Conservation (phyloP, 1,139 yeast genomes). For the Geotrichum citri-aurantii region DNA sequence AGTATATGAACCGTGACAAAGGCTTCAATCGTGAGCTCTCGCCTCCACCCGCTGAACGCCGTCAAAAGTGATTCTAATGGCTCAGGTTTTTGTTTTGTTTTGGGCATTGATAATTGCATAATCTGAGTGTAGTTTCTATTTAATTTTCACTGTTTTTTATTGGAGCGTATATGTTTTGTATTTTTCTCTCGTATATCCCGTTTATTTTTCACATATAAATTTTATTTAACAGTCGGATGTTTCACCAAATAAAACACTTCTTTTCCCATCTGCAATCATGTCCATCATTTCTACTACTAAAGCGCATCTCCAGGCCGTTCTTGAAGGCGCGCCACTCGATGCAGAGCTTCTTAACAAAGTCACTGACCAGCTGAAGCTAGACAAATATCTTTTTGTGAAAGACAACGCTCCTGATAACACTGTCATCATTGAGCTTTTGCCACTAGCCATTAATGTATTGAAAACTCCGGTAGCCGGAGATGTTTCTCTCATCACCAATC, state of each 20-base stretch:
- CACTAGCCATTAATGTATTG: conserved; percentile 21
- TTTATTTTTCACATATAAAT: neutral
- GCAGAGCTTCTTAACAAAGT: conserved; percentile 19
- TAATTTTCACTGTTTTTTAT: neutral
- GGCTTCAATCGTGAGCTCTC: conserved; percentile 60
- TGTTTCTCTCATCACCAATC: conserved; percentile 20
- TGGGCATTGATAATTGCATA: neutral
- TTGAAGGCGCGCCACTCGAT: conserved; percentile 15
- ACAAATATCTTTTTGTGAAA: conserved; percentile 19
- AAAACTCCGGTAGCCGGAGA: conserved; percentile 17
- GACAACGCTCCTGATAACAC: conserved; percentile 13
- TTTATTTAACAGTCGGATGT: neutral
- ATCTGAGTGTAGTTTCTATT: neutral
- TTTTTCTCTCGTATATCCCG: neutral
- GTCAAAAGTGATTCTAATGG: neutral
- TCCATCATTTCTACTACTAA: neutral
- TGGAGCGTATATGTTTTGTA: neutral
- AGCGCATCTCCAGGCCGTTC: conserved; percentile 10
- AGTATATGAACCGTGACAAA: conserved; percentile 59
- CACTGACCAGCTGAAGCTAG: conserved; percentile 20
- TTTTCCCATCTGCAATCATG: neutral
- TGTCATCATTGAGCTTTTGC: conserved; percentile 20
- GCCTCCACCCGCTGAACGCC: conserved; percentile 34
- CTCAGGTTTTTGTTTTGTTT: neutral
- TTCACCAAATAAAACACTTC: too few relatives aligned